These are phyloP conservation scores for Borovskyia barvae DNA, from an alignment of 208 protist species.

Conservation along the genomic window DNA sequence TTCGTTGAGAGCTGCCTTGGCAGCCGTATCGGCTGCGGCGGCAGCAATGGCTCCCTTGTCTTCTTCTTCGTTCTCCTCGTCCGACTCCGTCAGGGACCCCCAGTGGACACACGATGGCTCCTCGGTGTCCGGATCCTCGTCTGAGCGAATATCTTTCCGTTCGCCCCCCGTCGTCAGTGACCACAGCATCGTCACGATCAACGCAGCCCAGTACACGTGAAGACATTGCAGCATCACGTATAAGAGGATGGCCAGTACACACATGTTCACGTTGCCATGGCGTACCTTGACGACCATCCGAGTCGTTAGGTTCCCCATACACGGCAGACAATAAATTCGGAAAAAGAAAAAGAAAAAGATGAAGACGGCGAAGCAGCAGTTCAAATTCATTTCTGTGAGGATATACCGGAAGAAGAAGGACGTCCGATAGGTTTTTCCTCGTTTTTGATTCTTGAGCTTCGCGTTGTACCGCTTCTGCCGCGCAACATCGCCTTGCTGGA, in stretches of 20 bases:
- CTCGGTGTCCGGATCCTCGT: constrained; percentile 35
- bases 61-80: constrained; percentile 1
- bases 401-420: constrained; percentile 31
- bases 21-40: background rate
- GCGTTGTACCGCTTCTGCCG: constrained; percentile 26
- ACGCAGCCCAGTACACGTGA: constrained; percentile 61
- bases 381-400: constrained; percentile 28
- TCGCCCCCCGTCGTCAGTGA: constrained; percentile 23
- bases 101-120: constrained; percentile 16
- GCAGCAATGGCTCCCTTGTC: background rate
- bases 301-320: constrained; percentile 26
- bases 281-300: constrained; percentile 35
- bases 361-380: constrained; percentile 53
- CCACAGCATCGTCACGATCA: constrained; percentile 49
- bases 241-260: constrained; percentile 50
- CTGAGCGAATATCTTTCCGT: constrained; percentile 62
- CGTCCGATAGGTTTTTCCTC: constrained; percentile 23
- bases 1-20: no score
- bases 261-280: constrained; percentile 52
- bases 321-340: constrained; percentile 59
- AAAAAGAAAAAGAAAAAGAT: constrained; percentile 57
- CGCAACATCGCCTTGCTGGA: constrained; percentile 28
- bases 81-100: constrained; percentile 3
- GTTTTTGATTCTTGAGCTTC: constrained; percentile 6
- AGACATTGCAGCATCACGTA: constrained; percentile 60